Conservation (phyloP, 441 rosid genomes). For the Erodium texanum region DNA sequence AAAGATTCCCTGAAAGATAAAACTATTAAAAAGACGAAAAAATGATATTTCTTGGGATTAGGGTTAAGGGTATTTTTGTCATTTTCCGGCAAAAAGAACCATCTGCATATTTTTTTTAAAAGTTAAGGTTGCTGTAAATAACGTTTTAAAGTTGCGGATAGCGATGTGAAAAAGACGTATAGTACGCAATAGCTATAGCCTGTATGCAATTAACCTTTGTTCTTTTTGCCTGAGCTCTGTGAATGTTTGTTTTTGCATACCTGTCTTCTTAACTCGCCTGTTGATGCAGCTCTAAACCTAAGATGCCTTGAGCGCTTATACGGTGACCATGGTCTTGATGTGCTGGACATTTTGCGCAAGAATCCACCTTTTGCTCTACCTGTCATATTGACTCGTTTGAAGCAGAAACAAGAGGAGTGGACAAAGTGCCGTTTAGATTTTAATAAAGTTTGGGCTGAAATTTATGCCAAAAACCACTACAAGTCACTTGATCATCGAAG, state of each 20-base stretch:
- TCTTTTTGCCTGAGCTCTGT: not conserved
- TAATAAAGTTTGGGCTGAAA: slow-evolving; percentile 98
- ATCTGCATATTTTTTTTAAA: no score
- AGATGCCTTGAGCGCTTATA: slow-evolving; percentile 94
- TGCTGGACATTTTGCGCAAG: slow-evolving; percentile 77
- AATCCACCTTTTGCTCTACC: slow-evolving; percentile 84
- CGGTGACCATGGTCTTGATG: slow-evolving; percentile 98
- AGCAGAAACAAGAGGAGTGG: slow-evolving; percentile 99
- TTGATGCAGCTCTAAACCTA: slow-evolving; percentile 57
- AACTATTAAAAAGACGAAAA: no score
- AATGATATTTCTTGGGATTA: no score
- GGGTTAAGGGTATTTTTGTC: no score
- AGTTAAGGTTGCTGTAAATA: no score
- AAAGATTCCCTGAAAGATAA: no score
- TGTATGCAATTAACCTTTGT: not conserved
- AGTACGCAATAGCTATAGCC: no score
- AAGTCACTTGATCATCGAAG: slow-evolving; percentile 98
- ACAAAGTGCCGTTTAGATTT: slow-evolving; percentile 86
- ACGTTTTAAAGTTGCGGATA: no score
- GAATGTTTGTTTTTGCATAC: not conserved
- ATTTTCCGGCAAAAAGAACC: no score
- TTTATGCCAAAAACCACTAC: slow-evolving; percentile 88
- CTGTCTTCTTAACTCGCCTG: slow-evolving; percentile 15
- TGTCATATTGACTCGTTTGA: slow-evolving; percentile 81
- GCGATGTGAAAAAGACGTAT: no score